Base-by-base conservation (phyloP, 1,284 basidiomycete species). In the Binderoboletus segoi region DNA sequence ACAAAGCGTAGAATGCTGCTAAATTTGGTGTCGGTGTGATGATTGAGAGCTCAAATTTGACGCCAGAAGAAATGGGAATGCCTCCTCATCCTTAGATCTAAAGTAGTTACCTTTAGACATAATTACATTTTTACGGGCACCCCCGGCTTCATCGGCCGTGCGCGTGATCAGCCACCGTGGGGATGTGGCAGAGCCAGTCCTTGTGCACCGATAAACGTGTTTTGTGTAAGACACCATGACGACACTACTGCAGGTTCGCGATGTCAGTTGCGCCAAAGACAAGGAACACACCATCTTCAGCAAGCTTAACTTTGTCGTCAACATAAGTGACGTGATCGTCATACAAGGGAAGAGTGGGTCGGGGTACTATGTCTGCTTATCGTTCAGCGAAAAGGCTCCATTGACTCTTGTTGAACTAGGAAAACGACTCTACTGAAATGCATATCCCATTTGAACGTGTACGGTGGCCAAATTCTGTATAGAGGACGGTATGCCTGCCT, bases 11-110 rank as follows among this genome's bases (percentile, higher is more conserved):
- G 93, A 94, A 93, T 76, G 81, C 93, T 41, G 90, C 93, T 53
- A 96, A 96, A 77, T 91, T 98, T 61, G 96, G 96, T 60, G 87
- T 98, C 16, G 96, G 95, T 75, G 91, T 98, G 72, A 94, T 94
- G 90, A 92, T 98, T 65, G 96, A 98, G 82, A 89, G 86, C 69
- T 83, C 85, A 43, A 82, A 76, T 61, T 74, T 91, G 75, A 86
- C 86, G 24, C 88, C 88, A 13, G 89, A 91, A 77, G 89, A 91
- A 78, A 89, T 91, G 88, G 86, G 78, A 60, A 80, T 87, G 78
- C 79, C 82, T n/a, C n/a, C n/a, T 65, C 80, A 78, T 60, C 75
- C 75, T 61, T 78, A 74, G 73, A 71, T 65, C 66, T 63, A 57
- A 62, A 66, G 51, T 63, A 65, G 63, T 70, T 73, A 68, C 60